Base-by-base conservation (phyloP, 306 rosid species). In the Castanea mollissima region DNA sequence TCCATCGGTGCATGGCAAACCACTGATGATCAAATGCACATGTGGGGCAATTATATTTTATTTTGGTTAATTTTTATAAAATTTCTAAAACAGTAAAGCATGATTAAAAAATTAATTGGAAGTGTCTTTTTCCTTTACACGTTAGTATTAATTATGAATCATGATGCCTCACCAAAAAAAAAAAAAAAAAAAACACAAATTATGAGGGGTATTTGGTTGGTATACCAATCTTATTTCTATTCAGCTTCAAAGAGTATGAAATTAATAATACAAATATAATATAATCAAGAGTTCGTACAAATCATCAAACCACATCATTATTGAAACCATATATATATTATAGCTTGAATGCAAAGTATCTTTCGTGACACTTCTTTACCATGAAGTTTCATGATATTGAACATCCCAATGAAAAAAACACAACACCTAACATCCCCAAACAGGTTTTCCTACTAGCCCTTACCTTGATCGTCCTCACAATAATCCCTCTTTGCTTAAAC, bases 401-500 rank as follows among this genome's bases (percentile, higher is more conserved):
- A 19, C 46, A 44, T 74, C 59, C 71, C 1, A 69, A 4, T 59
- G 88, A 58, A 75, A 81, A 80, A 74, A 23, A 69, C 65, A 59
- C 83, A 52, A 77, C 74, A 65, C 78, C 78, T 80, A 78, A 31
- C 78, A 62, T 46, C 64, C 62, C 44, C 75, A 74, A 34, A 21
- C 82, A 64, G 34, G 25, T 65, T 71, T 11, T 85, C 74, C 65
- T 78, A 3, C 73, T 81, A 5, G 67, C 79, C 69, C 32, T 81
- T 21, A 10, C 55, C 81, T 75, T 85, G 13, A 29, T 65, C 29
- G 31, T 76, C 44, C 69, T 85, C 82, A 81, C 85, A 25, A 29
- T 78, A 20, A 7, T 86, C 55, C 84, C 87, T 73, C 81, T 91
- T 35, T 87, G 84, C 52, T 55, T 88, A 3, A 76, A 74, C 69